These are phyloP conservation scores for Papiliotrema laurentii DNA, from an alignment of 1,284 basidiomycete species.

Conservation along the genomic window DNA sequence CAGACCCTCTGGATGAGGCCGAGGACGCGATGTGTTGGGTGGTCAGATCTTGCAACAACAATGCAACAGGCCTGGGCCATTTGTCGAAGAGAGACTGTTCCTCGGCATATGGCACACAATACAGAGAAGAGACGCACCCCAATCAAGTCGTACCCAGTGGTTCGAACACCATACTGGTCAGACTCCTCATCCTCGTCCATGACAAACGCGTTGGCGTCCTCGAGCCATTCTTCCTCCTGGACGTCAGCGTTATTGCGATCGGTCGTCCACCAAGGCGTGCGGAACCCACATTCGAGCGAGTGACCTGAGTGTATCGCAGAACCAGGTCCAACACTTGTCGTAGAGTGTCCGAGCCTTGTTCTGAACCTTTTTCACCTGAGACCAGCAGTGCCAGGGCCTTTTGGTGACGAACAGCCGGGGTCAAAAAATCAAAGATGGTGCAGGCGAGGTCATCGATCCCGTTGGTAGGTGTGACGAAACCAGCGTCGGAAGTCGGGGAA, in stretches of 20 bases:
- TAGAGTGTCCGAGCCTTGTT: slow-evolving; percentile 51
- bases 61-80: slow-evolving; percentile 56
- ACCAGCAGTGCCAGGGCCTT: slow-evolving; percentile 19
- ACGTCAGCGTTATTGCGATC: background rate
- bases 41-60: slow-evolving; percentile 59
- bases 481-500: slow-evolving; percentile 61
- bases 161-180: slow-evolving; percentile 71
- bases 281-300: slow-evolving; percentile 70
- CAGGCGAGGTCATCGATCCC: slow-evolving; percentile 65
- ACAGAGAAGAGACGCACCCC: slow-evolving; percentile 54
- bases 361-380: slow-evolving; percentile 19
- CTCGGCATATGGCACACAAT: slow-evolving; percentile 5
- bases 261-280: background rate
- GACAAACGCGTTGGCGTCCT: slow-evolving; percentile 84
- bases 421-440: slow-evolving; percentile 75
- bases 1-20: slow-evolving; percentile 22
- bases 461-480: slow-evolving; percentile 52
- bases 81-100: slow-evolving; percentile 67
- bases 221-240: slow-evolving; percentile 86
- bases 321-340: slow-evolving; percentile 58
- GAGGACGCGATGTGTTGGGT: slow-evolving; percentile 48
- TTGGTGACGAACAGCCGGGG: slow-evolving; percentile 55
- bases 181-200: slow-evolving; percentile 93
- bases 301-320: slow-evolving; percentile 78
- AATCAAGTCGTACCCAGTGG: slow-evolving; percentile 78